Conservation (phyloP, 23 red algal species). For the Gracilariopsis chorda region DNA sequence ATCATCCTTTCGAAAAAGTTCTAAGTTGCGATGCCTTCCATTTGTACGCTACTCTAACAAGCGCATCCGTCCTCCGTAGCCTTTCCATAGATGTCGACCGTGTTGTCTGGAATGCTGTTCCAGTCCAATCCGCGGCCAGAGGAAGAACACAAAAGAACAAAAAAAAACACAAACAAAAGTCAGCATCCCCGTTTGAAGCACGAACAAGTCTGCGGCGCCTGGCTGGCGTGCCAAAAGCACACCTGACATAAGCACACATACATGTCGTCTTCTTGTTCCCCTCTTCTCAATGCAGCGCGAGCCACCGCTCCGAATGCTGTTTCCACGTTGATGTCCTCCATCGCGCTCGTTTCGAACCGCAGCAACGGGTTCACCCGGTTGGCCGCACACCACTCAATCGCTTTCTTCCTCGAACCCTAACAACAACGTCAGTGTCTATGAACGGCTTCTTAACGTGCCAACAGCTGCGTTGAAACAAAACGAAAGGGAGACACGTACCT, state of each 20-base stretch:
- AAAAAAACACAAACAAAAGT: conserved; percentile 16
- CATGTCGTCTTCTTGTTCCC: conserved; percentile 86
- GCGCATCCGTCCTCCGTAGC: conserved; percentile 45
- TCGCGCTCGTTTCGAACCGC: conserved; percentile 95
- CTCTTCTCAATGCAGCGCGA: conserved; percentile 68
- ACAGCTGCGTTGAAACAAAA: no score
- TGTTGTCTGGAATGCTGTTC: conserved; percentile 42
- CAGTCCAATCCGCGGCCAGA: no score
- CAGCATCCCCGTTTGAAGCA: not conserved
- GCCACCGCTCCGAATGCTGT: conserved; percentile 87
- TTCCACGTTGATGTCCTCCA: conserved; percentile 93
- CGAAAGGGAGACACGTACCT: conserved; percentile 37
- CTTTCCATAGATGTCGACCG: conserved; percentile 66
- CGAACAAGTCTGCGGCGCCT: not conserved
- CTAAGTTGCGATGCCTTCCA: no score
- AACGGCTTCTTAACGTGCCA: no score
- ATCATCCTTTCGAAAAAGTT: no score
- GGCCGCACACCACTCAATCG: conserved; percentile 79
- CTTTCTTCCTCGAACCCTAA: conserved; percentile 67
- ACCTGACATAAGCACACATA: conserved; percentile 21
- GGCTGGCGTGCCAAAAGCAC: not conserved
- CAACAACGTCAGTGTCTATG: no score
- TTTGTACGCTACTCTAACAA: conserved; percentile 6
- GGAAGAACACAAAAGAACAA: not conserved
- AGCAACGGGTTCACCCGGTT: conserved; percentile 69